Conservation (phyloP, 202 grass and related monocot genomes). For the Panicum hallii region DNA sequence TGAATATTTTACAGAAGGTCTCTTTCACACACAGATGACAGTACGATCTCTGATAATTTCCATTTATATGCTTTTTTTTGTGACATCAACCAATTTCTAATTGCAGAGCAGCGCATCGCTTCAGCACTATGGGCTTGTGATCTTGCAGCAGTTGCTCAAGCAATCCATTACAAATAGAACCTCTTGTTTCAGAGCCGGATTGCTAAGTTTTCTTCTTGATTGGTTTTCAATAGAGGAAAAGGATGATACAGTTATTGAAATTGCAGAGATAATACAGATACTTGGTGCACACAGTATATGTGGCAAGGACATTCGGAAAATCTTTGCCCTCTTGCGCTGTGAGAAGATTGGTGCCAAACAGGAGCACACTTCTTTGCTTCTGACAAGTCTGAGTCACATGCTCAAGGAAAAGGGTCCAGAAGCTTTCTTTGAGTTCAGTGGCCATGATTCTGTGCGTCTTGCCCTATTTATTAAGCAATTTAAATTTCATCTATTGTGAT, state of each 20-base stretch:
- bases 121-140: constrained; percentile 86
- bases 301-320: constrained; percentile 95
- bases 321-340: constrained; percentile 86
- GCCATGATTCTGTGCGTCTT: constrained; percentile 85
- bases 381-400: constrained; percentile 89
- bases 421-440: constrained; percentile 93
- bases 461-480: constrained; percentile 28
- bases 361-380: constrained; percentile 74
- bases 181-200: constrained; percentile 85
- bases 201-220: constrained; percentile 95
- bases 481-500: constrained; percentile 35
- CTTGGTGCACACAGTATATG: constrained; percentile 96
- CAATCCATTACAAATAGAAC: constrained; percentile 89
- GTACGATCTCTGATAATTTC: constrained; percentile 1
- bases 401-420: constrained; percentile 98
- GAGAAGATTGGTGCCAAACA: constrained; percentile 73
- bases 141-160: constrained; percentile 84
- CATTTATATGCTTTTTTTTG: background rate
- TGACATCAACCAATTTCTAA: constrained; percentile 44
- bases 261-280: constrained; percentile 88
- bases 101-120: constrained; percentile 88
- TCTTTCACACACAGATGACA: constrained; percentile 2
- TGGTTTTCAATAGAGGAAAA: constrained; percentile 85
- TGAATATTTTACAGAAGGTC: constrained; percentile 82
- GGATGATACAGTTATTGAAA: constrained; percentile 78